A percentile compares a stretch with the other conserved stretches of the same genome.
Evolutionary conservation across 2,329 filamentous ascomycete species (phyloP).

Genomic region (Corynespora cassiicola): DNA sequence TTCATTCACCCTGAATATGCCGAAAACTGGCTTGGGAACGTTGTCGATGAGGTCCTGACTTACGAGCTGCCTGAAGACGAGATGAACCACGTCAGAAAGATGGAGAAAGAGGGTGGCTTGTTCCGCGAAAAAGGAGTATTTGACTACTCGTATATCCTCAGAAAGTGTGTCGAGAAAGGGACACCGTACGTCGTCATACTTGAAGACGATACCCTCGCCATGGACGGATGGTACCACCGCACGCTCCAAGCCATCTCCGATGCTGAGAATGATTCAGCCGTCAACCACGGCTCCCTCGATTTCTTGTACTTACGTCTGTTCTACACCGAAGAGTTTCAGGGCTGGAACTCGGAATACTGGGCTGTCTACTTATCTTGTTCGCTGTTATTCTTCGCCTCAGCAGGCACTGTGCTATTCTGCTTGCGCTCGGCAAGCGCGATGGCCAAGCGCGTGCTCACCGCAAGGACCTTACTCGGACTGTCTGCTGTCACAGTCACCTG

Average conservation of each 20-base stretch:
- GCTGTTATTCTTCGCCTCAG: conserved; percentile 23
- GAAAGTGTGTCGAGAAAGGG: conserved; percentile 45
- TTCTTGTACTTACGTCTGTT: conserved; percentile 56
- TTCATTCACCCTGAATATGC: conserved; percentile 48
- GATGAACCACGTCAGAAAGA: conserved; percentile 40
- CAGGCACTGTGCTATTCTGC: conserved; percentile 32
- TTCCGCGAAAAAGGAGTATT: conserved; percentile 51
- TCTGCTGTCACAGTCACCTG: conserved; percentile 24
- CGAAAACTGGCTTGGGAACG: conserved; percentile 48
- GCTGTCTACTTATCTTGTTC: conserved; percentile 45
- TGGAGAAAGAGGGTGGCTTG: conserved; percentile 33
- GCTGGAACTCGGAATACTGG: conserved; percentile 55
- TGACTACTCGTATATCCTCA: conserved; percentile 53
- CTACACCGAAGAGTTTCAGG: conserved; percentile 53
- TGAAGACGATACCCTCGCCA: conserved; percentile 56
- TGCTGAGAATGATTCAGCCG: conserved; percentile 37
- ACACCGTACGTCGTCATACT: conserved; percentile 52
- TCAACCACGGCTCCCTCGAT: conserved; percentile 27
- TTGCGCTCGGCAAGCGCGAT: conserved; percentile 28
- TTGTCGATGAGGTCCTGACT: conserved; percentile 50
- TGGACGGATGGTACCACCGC: conserved; percentile 56
- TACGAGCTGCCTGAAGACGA: conserved; percentile 45
- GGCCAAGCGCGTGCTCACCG: conserved; percentile 28
- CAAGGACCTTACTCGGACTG: conserved; percentile 20
- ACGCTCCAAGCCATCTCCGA: conserved; percentile 44